Evolutionary conservation across 768 basidiomycete genomes (phyloP), one percentile per base, ranked within the genome.

Genomic region (Boletus rubropictus): DNA sequence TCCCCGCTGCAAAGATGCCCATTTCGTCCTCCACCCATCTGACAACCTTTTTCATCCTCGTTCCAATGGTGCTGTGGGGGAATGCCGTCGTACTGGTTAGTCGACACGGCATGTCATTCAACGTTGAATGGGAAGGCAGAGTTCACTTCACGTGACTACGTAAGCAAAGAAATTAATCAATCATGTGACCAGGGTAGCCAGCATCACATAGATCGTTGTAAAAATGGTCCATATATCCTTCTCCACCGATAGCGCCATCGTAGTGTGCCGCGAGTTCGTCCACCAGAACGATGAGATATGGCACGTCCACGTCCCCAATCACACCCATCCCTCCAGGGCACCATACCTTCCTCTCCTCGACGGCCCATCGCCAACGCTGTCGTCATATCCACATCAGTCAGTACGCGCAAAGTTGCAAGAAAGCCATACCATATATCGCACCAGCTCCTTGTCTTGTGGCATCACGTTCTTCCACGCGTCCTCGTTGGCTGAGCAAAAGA

Each of bases 331-430:
- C 66, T 7, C 40, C 32, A 0, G 80, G 71, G 24, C 66, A 65
- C 81, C 81, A 84, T 47, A 73, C 57, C 48, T 70, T 72, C 6
- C 68, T 64, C 44, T 81, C 78, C 27, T 71, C 65, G 28, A 72
- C 69, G 1, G 84, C 84, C 85, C 85, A 87, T 60, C 79, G 80
- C 85, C 84, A 88, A 49, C 72, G 78, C 85, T 88, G 48, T 34
- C 18, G 17, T 49, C 24, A 20, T 17, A 5, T n/a, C 7, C 9
- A 21, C 8, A 20, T 42, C 37, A 25, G 18, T 42, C 29, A 15
- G 20, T n/a, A 24, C n/a, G 7, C 4, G 5, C 14, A 11, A 33
- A 2, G 15, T 6, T 8, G 17, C n/a, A 35, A 18, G 27, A 29
- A 29, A n/a, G 65, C 64, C 80, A 52, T 52, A 84, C 86, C 60